phyloP scores from a whole-genome alignment of 1,284 basidiomycete species.

The Cutaneotrichosporon cutaneum region DNA sequence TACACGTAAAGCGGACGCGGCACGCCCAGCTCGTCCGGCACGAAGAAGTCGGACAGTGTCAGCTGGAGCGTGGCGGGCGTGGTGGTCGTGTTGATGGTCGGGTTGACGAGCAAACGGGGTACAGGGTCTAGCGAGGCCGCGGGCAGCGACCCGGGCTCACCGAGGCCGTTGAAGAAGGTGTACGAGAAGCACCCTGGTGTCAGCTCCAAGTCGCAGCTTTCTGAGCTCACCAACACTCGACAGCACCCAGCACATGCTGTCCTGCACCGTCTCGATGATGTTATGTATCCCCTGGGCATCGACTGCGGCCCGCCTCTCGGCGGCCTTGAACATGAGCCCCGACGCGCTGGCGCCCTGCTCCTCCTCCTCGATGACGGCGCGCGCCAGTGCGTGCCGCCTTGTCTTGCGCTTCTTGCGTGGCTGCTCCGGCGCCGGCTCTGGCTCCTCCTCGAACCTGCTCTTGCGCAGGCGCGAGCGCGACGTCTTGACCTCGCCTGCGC shows the following conservation, averaged over 20 bases:
- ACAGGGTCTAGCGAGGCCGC: constrained; percentile 67
- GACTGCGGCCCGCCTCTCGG: constrained; percentile 18
- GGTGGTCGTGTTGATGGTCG: constrained; percentile 63
- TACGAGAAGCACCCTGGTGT: constrained; percentile 38
- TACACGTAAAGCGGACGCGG: constrained; percentile 67
- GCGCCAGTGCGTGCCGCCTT: constrained; percentile 40
- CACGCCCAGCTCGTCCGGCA: constrained; percentile 53
- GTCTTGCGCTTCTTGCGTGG: constrained; percentile 36
- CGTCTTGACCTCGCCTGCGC: constrained; percentile 36
- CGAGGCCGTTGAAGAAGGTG: constrained; percentile 33
- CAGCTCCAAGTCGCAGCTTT: neutral
- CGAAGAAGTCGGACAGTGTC: constrained; percentile 72
- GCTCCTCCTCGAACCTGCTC: constrained; percentile 8
- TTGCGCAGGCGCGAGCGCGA: constrained; percentile 11
- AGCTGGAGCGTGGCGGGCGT: constrained; percentile 67
- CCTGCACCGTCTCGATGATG: constrained; percentile 63
- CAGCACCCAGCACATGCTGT: constrained; percentile 93
- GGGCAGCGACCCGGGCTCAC: constrained; percentile 12
- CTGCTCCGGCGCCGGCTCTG: neutral
- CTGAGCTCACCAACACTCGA: constrained; percentile 80
- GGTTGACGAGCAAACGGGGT: constrained; percentile 78
- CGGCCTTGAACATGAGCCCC: constrained; percentile 33
- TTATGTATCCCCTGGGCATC: constrained; percentile 10
- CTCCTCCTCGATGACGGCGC: constrained; percentile 40
- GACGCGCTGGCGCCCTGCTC: constrained; percentile 34